A percentile compares a stretch with the other conserved stretches of the same genome.
Conservation (phyloP, 2,329 filamentous ascomycete genomes). For the Aspergillus flavus region DNA sequence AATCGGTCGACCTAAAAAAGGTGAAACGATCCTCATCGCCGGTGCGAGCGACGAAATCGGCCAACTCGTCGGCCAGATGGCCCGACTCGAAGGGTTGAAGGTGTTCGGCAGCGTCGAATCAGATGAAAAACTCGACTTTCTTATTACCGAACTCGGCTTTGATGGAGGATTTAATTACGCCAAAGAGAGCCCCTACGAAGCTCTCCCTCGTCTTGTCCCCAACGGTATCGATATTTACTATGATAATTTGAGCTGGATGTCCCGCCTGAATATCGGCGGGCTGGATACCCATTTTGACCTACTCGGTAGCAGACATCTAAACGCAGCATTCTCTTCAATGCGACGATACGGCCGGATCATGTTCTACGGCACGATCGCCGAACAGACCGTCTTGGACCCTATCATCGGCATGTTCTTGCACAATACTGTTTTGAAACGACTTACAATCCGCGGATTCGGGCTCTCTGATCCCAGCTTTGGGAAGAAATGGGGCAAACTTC, state of each 20-base stretch:
- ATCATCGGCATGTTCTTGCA: slow-evolving; percentile 1
- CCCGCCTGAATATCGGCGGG: background rate
- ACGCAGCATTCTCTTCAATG: background rate
- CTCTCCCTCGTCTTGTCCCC: slow-evolving; percentile 71
- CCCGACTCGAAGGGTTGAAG: slow-evolving; percentile 75
- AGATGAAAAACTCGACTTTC: slow-evolving; percentile 78
- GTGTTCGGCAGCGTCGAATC: slow-evolving; percentile 83
- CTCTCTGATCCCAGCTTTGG: background rate
- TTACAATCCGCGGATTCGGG: background rate
- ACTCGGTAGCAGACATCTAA: background rate
- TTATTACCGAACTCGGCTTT: slow-evolving; percentile 69
- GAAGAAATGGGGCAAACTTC: background rate
- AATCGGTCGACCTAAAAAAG: slow-evolving; percentile 73
- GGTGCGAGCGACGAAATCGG: slow-evolving; percentile 81
- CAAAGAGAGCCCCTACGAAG: slow-evolving; percentile 70
- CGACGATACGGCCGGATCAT: background rate
- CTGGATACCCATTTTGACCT: background rate
- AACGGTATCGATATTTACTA: slow-evolving; percentile 82
- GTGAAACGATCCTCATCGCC: slow-evolving; percentile 80
- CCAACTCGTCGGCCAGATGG: slow-evolving; percentile 79
- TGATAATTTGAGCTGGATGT: slow-evolving; percentile 62
- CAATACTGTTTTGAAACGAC: background rate
- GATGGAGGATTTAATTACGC: slow-evolving; percentile 86
- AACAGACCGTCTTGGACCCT: background rate
- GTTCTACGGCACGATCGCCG: background rate